These are phyloP conservation scores for Agrostemma githago DNA, from an alignment of 148 eudicot species.

Conservation along the genomic window DNA sequence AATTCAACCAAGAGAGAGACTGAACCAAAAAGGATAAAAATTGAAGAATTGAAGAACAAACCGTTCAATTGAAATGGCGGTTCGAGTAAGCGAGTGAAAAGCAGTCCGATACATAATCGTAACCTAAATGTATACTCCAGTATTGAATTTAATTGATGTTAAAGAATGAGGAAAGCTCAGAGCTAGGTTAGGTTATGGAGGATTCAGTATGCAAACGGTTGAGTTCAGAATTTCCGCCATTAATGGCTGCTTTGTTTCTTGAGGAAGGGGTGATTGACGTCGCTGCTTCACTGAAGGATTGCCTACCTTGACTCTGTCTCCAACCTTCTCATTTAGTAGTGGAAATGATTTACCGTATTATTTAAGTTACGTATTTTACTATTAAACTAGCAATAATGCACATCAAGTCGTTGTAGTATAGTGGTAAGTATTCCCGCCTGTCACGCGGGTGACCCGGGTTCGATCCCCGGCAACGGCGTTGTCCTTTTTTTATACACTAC, in stretches of 20 bases:
- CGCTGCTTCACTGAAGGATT: too few relatives aligned
- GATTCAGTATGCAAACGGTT: neutral
- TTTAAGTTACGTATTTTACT: too few relatives aligned
- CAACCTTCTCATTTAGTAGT: too few relatives aligned
- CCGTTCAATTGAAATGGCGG: conserved; percentile 18
- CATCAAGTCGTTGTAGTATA: conserved; percentile 76
- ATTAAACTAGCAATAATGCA: too few relatives aligned
- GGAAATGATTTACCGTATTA: too few relatives aligned
- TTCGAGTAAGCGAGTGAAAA: conserved; percentile 13
- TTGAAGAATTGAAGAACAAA: conserved; percentile 1
- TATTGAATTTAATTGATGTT: too few relatives aligned
- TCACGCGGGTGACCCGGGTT: conserved; percentile 99
- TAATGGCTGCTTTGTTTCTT: neutral
- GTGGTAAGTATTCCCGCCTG: conserved; percentile 99
- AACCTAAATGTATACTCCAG: neutral
- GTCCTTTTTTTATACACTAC: too few relatives aligned
- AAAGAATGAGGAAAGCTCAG: neutral
- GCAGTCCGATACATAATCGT: conserved; percentile 18
- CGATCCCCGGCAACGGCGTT: conserved; percentile 97
- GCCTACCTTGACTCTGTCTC: too few relatives aligned
- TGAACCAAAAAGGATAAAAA: too few relatives aligned
- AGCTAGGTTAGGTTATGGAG: neutral
- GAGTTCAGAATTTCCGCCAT: neutral
- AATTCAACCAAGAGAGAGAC: neutral
- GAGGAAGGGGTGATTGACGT: too few relatives aligned